These are phyloP conservation scores for Kazachstania kunashirensis DNA, from an alignment of 805 yeast species.

Conservation along the genomic window DNA sequence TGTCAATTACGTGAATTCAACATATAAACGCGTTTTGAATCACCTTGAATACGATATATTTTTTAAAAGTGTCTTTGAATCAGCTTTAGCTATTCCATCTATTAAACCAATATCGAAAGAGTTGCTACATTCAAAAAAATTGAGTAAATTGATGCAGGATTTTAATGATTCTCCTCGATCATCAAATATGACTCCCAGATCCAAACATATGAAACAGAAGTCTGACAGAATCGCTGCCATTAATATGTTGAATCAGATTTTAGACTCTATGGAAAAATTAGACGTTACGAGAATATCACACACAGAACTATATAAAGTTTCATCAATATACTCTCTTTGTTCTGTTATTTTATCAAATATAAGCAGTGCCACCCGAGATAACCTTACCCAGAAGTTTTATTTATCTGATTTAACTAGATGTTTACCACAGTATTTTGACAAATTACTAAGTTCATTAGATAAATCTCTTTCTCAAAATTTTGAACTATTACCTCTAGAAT, in stretches of 20 bases:
- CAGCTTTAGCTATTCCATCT: conserved; percentile 39
- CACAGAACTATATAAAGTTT: conserved; percentile 11
- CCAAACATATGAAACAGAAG: conserved; percentile 16
- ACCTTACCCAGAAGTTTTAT: conserved; percentile 7
- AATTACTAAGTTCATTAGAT: conserved; percentile 11
- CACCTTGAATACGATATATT: conserved; percentile 38
- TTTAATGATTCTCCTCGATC: conserved; percentile 20
- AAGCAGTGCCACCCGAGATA: conserved; percentile 1
- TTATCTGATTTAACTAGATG: conserved; percentile 16
- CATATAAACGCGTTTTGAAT: conserved; percentile 26
- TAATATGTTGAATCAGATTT: conserved; percentile 12
- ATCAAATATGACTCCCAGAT: conserved; percentile 27
- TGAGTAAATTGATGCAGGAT: background rate
- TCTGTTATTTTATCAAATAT: conserved; percentile 17
- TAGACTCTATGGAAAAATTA: conserved; percentile 10
- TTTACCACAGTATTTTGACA: conserved; percentile 20
- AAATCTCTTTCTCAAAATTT: conserved; percentile 10
- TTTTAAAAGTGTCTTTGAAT: conserved; percentile 39
- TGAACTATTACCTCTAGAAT: conserved; percentile 6
- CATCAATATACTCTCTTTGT: conserved; percentile 18
- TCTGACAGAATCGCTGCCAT: conserved; percentile 21
- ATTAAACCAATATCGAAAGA: background rate
- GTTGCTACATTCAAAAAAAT: background rate
- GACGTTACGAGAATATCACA: conserved; percentile 10
- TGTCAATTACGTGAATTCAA: conserved; percentile 26